phyloP scores from a whole-genome alignment of 2,329 filamentous ascomycete species.

The Pezicula carpinea region DNA sequence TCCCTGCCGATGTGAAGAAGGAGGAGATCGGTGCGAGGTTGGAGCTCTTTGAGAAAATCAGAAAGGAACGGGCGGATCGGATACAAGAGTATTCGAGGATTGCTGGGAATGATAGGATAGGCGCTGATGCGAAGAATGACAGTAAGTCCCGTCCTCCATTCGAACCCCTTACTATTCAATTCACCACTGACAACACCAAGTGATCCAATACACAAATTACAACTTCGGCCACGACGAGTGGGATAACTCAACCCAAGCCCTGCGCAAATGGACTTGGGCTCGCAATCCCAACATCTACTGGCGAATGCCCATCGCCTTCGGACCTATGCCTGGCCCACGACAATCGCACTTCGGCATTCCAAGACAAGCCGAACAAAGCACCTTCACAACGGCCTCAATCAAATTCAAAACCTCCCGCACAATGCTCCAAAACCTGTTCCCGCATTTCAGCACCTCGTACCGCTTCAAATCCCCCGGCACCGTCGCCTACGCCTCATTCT shows the following conservation, averaged over 20 bases:
- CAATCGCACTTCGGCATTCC: slow-evolving; percentile 9
- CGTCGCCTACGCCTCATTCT: slow-evolving; percentile 31
- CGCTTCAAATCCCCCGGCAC: slow-evolving; percentile 28
- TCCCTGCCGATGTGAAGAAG: slow-evolving; percentile 39
- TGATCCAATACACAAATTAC: slow-evolving; percentile 29
- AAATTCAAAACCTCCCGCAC: slow-evolving; percentile 35
- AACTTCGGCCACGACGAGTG: slow-evolving; percentile 50
- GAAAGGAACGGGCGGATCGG: slow-evolving; percentile 50
- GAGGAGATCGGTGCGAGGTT: slow-evolving; percentile 50
- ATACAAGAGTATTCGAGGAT: slow-evolving; percentile 55
- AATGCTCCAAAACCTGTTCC: slow-evolving; percentile 34
- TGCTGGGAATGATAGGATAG: slow-evolving; percentile 42
- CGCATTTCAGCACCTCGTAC: slow-evolving; percentile 18
- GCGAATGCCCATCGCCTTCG: slow-evolving; percentile 37
- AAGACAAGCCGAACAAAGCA: neutral
- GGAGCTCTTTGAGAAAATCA: slow-evolving; percentile 52
- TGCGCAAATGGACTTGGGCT: slow-evolving; percentile 38
- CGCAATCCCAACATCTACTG: slow-evolving; percentile 34
- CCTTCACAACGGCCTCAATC: slow-evolving; percentile 26
- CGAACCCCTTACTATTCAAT: no score
- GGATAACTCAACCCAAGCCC: slow-evolving; percentile 39
- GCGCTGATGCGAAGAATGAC: slow-evolving; percentile 36
- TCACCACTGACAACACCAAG: slow-evolving; percentile 41
- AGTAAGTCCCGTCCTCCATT: slow-evolving; percentile 42
- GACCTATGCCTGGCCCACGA: slow-evolving; percentile 23